A percentile compares a stretch with the other conserved stretches of the same genome.
phyloP scores from a whole-genome alignment of 768 basidiomycete species.

The Boletellus emodensis region DNA sequence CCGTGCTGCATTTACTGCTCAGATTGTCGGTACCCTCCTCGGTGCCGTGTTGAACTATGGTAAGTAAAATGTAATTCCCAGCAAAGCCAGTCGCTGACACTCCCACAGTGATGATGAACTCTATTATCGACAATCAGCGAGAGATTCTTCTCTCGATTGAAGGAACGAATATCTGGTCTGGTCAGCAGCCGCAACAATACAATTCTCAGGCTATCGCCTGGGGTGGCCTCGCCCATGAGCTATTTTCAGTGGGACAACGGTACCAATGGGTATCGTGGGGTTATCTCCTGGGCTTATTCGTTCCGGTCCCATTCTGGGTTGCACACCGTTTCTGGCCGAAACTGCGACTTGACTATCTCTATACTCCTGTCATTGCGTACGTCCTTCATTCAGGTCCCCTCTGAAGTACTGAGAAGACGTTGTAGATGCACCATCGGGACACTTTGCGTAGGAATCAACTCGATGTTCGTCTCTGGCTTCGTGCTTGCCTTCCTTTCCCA shows the following conservation, averaged over 20 bases:
- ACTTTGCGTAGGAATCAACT: constrained; percentile 27
- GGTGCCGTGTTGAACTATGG: constrained; percentile 47
- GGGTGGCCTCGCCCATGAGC: constrained; percentile 35
- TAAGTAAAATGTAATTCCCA: constrained; percentile 12
- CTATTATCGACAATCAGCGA: constrained; percentile 48
- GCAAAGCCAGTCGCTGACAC: background rate
- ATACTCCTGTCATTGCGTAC: constrained; percentile 29
- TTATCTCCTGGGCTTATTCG: constrained; percentile 29
- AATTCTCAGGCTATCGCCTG: constrained; percentile 36
- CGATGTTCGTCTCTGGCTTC: constrained; percentile 17
- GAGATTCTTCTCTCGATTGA: constrained; percentile 50
- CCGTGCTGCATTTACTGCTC: constrained; percentile 58
- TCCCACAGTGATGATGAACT: constrained; percentile 53
- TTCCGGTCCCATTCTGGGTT: constrained; percentile 42
- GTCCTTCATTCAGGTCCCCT: background rate
- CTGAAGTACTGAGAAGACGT: background rate
- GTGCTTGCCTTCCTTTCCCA: constrained; percentile 34
- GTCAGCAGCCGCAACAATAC: constrained; percentile 28
- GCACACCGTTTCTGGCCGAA: constrained; percentile 35
- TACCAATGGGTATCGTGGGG: constrained; percentile 41
- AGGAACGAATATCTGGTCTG: constrained; percentile 42
- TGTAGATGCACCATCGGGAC: constrained; percentile 8
- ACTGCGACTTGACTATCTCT: constrained; percentile 25
- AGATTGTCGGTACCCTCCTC: constrained; percentile 52
- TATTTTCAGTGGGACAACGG: constrained; percentile 30